A percentile compares a stretch with the other conserved stretches of the same genome.
Conservation (phyloP, 805 yeast species). For the Torulaspora maleeae region DNA sequence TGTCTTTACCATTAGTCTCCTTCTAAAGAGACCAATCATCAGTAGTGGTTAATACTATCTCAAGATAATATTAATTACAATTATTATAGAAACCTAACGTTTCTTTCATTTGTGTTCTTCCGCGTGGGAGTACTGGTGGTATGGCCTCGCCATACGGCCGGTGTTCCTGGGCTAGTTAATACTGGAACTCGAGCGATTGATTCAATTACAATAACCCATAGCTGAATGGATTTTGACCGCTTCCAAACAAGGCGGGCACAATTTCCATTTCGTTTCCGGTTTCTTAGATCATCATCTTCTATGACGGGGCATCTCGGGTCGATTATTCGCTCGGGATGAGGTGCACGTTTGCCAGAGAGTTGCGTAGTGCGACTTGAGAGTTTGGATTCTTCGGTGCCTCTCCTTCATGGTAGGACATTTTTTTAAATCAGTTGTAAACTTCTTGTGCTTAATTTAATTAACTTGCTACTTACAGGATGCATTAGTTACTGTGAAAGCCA, state of each 20-base stretch:
- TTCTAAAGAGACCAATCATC: slow-evolving; percentile 34
- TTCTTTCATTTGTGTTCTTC: slow-evolving; percentile 29
- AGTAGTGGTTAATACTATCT: slow-evolving; percentile 43
- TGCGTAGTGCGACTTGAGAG: slow-evolving; percentile 33
- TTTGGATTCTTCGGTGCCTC: slow-evolving; percentile 35
- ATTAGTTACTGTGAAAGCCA: background rate
- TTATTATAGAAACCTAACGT: slow-evolving; percentile 37
- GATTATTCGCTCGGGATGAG: slow-evolving; percentile 14
- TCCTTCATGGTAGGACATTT: slow-evolving; percentile 34
- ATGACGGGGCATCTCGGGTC: slow-evolving; percentile 25
- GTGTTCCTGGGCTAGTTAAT: slow-evolving; percentile 30
- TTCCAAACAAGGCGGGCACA: slow-evolving; percentile 39
- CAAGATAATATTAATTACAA: slow-evolving; percentile 39
- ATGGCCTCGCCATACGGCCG: slow-evolving; percentile 7
- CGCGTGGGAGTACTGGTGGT: slow-evolving; percentile 7
- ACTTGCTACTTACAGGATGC: slow-evolving; percentile 14
- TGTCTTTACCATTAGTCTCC: background rate
- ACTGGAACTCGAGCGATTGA: slow-evolving; percentile 33
- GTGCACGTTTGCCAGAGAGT: slow-evolving; percentile 33
- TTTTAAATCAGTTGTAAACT: slow-evolving; percentile 1
- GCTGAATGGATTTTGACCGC: slow-evolving; percentile 37
- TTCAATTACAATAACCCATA: slow-evolving; percentile 35
- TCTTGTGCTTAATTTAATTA: background rate
- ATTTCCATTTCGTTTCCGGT: slow-evolving; percentile 40
- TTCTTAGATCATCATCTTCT: slow-evolving; percentile 37